A percentile compares a stretch with the other conserved stretches of the same genome.
phyloP scores from a whole-genome alignment of 2,329 filamentous ascomycete species.

The Cyclaneusma minus region DNA sequence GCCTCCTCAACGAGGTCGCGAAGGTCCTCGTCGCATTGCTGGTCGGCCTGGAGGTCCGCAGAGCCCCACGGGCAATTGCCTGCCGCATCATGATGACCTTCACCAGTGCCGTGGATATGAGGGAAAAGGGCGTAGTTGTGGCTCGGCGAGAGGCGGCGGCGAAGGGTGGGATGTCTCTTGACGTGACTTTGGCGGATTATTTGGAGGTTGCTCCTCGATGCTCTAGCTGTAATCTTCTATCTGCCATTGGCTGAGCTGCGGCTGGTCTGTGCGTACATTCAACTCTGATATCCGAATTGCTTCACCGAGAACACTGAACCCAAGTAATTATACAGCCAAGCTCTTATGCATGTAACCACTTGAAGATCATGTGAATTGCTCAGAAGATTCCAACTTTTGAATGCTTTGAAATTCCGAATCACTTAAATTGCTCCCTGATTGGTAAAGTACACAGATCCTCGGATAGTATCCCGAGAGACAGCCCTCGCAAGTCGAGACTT shows the following conservation, averaged over 20 bases:
- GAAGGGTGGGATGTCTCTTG: constrained; percentile 8
- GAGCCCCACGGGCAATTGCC: constrained; percentile 51
- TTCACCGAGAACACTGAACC: no score
- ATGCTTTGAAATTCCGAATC: no score
- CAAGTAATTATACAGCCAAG: no score
- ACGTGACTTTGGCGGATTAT: constrained; percentile 2
- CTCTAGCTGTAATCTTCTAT: constrained; percentile 2
- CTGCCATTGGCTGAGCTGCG: constrained; percentile 3
- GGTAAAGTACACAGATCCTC: no score
- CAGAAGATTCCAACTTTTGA: no score
- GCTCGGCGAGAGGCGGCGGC: constrained; percentile 7
- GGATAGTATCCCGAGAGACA: no score
- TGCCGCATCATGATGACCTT: constrained; percentile 55
- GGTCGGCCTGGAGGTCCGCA: constrained; percentile 44
- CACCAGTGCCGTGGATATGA: constrained; percentile 29
- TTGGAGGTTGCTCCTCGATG: constrained; percentile 3
- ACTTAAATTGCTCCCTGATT: no score
- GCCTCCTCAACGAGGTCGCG: constrained; percentile 61
- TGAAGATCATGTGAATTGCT: no score
- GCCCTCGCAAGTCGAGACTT: no score
- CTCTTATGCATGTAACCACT: no score
- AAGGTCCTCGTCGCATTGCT: constrained; percentile 59
- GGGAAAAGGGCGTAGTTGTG: constrained; percentile 20
- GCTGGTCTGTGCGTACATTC: constrained; percentile 7
- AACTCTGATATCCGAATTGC: no score